A percentile compares a stretch with the other conserved stretches of the same genome.
These are phyloP conservation scores for Botrytis porri DNA, from an alignment of 2,329 filamentous ascomycete species.

Conservation along the genomic window DNA sequence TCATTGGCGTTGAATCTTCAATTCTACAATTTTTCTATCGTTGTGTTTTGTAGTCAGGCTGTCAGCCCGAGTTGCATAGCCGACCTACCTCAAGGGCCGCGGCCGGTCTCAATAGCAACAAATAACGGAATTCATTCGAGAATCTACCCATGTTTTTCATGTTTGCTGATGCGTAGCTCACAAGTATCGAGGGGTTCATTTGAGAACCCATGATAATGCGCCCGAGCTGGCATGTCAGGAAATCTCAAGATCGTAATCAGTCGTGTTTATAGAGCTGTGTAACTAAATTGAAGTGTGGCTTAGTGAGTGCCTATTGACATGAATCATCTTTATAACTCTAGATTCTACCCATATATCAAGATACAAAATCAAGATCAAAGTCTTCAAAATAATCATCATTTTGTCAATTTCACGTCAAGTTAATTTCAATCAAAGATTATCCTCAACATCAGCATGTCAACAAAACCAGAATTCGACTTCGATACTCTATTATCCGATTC, in stretches of 20 bases:
- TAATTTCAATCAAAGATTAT: neutral
- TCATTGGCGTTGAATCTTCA: neutral
- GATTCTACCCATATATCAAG: neutral
- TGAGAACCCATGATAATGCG: neutral
- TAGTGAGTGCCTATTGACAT: too few relatives aligned
- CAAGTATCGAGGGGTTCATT: neutral
- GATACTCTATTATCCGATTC: neutral
- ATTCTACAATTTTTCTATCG: neutral
- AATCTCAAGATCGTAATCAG: neutral
- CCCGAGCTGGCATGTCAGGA: neutral
- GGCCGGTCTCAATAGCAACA: neutral
- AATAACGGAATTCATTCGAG: neutral
- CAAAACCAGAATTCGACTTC: too few relatives aligned
- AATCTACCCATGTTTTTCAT: neutral
- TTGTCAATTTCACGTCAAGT: neutral
- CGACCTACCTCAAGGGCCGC: neutral
- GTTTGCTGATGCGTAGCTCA: neutral
- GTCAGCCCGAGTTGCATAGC: neutral
- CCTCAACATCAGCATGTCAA: neutral
- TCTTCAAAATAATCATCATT: neutral
- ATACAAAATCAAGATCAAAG: neutral
- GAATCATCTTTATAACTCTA: too few relatives aligned
- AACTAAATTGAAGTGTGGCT: neutral
- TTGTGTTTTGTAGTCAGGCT: neutral
- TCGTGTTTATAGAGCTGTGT: neutral